Evolutionary conservation across 768 basidiomycete genomes (phyloP).

Genomic region (Boletus insuetus): DNA sequence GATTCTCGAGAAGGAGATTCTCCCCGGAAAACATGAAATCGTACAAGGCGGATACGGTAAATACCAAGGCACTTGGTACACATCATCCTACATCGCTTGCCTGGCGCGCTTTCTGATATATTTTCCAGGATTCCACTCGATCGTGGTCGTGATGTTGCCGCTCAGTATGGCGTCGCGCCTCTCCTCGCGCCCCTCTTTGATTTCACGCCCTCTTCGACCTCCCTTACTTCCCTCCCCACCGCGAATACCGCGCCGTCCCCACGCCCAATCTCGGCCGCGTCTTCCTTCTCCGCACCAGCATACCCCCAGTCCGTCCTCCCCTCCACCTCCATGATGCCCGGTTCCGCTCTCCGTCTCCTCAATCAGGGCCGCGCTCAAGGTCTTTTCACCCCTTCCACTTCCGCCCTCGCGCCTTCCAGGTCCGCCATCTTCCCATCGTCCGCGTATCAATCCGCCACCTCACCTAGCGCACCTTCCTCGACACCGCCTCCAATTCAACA

Average conservation of each 20-base stretch:
- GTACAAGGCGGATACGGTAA: conserved; percentile 99
- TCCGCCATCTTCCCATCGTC: conserved; percentile 54
- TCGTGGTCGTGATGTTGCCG: conserved; percentile 87
- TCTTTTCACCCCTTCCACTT: conserved; percentile 82
- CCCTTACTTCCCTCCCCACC: conserved; percentile 66
- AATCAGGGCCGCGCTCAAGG: conserved; percentile 87
- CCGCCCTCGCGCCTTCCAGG: conserved; percentile 46
- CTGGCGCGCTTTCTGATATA: conserved; percentile 8
- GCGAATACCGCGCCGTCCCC: conserved; percentile 47
- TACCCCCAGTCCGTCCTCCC: conserved; percentile 60
- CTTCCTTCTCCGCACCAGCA: conserved; percentile 57
- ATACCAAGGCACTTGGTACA: conserved; percentile 98
- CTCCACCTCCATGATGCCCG: conserved; percentile 84
- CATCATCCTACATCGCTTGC: conserved; percentile 4
- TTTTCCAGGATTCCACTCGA: conserved; percentile 88
- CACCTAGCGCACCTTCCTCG: conserved; percentile 50
- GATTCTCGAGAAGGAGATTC: conserved; percentile 95
- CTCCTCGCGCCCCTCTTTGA: conserved; percentile 91
- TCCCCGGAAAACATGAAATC: conserved; percentile 94
- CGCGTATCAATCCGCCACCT: conserved; percentile 44
- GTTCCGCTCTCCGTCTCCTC: conserved; percentile 77
- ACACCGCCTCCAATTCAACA: conserved; percentile 48
- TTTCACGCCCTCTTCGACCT: conserved; percentile 76
- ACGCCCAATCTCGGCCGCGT: conserved; percentile 64
- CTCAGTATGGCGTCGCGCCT: conserved; percentile 87